Conservation (phyloP, 345 rosid species). For the Aquilaria malaccensis region DNA sequence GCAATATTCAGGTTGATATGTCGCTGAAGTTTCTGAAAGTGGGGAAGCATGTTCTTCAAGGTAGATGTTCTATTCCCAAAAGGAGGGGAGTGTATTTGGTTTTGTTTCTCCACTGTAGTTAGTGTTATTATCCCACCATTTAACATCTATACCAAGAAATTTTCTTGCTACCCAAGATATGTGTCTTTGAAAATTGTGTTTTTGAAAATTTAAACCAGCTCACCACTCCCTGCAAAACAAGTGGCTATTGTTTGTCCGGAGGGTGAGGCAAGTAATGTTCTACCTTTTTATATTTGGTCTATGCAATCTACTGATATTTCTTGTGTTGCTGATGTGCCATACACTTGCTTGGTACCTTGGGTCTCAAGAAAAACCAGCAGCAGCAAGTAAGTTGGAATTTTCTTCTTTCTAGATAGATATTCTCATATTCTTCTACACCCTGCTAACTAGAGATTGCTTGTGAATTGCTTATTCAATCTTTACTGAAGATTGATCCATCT, state of each 20-base stretch:
- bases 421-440: background rate
- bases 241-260: too few species aligned
- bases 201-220: too few species aligned
- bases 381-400: conserved; percentile 61
- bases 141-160: too few species aligned
- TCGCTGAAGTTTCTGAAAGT: conserved; percentile 76
- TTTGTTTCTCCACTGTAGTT: conserved; percentile 6
- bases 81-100: conserved; percentile 1
- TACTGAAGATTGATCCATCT: too few species aligned
- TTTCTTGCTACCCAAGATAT: too few species aligned
- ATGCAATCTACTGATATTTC: conserved; percentile 18
- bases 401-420: conserved; percentile 7
- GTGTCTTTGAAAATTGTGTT: too few species aligned
- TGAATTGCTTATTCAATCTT: too few species aligned
- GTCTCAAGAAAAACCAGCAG: conserved; percentile 93
- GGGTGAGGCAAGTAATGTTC: too few species aligned
- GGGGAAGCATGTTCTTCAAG: conserved; percentile 93
- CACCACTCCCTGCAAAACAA: too few species aligned
- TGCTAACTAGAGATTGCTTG: too few species aligned
- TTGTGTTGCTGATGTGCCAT: conserved; percentile 22
- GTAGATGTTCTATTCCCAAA: conserved; percentile 24
- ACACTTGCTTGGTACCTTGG: conserved; percentile 31
- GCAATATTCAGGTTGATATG: conserved; percentile 59
- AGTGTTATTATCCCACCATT: too few species aligned
- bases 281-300: background rate